Base-by-base conservation (phyloP, 169 alveolate species). In the Plasmodium coatneyi region DNA sequence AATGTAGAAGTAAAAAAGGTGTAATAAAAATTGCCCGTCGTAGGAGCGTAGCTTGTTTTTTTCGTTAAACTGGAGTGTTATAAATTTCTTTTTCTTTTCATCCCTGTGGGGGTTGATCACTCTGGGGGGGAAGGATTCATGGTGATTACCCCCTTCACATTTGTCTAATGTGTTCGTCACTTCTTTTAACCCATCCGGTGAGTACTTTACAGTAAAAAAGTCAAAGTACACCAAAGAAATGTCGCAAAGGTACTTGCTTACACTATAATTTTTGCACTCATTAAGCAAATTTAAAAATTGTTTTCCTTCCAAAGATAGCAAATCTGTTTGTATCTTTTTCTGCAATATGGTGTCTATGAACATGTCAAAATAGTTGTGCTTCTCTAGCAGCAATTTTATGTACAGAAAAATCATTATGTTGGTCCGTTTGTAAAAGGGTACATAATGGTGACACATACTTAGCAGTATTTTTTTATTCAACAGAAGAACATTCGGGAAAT, bases 191-290 rank as follows among this genome's bases (percentile, higher is more conserved):
- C 28, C 41, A 66, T 66, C 39, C 5, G 41, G 3, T 25, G 36
- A 66, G n/a, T 2, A 22, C 36, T 66, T 19, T 5, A 66, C 76
- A 22, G 36, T 81, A 14, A 83, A 83, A 46, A 86, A 54, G 46
- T 86, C 49, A 70, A 32, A 49, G 66, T 86, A 86, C 14, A 86
- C 80, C 71, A 86, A 86, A 46, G 93, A 86, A 86, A 86, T 52
- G 80, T 86, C 93, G 30, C 93, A 86, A n/a, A 86, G 43, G 43
- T 86, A 86, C n/a, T 76, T 86, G 14, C 54, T 76, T 19, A 86
- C 49, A 54, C 60, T 22, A 56, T 83, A 30, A 86, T 54, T 60
- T 86, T 86, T 86, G 30, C 39, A 54, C 41, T 86, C 34, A 36
- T 16, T 76, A 19, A 86, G 80, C 34, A 70, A 56, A 22, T n/a